Conservation (phyloP, 1,139 yeast genomes). For the Scheffersomyces illinoinensis region DNA sequence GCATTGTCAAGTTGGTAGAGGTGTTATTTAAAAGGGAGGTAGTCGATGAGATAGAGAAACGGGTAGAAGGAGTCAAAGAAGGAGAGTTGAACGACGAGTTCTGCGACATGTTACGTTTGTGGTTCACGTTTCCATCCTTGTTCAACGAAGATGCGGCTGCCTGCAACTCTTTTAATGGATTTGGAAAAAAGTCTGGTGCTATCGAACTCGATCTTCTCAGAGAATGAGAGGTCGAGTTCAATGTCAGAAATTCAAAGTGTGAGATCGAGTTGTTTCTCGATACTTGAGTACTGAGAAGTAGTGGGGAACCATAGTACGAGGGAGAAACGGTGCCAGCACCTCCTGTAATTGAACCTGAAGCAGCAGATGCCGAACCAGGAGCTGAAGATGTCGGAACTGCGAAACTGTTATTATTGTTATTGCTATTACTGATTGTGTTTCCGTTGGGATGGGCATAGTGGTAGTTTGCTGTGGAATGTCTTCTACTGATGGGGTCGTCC, state of each 20-base stretch:
- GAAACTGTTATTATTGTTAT: not conserved
- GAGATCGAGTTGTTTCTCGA: conserved; percentile 41
- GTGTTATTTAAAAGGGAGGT: conserved; percentile 15
- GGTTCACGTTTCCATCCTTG: conserved; percentile 4
- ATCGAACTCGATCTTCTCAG: conserved; percentile 37
- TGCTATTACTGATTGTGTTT: not conserved
- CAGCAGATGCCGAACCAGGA: conserved; percentile 1
- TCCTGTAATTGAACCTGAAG: conserved; percentile 1
- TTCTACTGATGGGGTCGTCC: conserved; percentile 16
- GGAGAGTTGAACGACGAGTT: conserved; percentile 36
- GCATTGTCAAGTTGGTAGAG: conserved; percentile 1
- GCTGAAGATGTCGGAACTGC: conserved; percentile 1
- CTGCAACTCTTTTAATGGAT: conserved; percentile 23
- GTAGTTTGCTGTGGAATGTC: conserved; percentile 16
- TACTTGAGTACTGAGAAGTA: conserved; percentile 27
- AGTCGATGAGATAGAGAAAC: conserved; percentile 30
- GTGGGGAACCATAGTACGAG: conserved; percentile 32
- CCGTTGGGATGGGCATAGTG: conserved; percentile 5
- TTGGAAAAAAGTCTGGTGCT: conserved; percentile 45
- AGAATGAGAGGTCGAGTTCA: conserved; percentile 27
- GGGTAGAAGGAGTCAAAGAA: conserved; percentile 25
- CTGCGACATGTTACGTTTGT: conserved; percentile 33
- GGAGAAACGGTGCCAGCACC: conserved; percentile 27
- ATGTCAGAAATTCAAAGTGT: conserved; percentile 31
- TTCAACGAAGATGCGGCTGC: not conserved